These are phyloP conservation scores for Phlyctochytrium bullatum DNA, from an alignment of 192 early-diverging fungal genomes.

Conservation along the genomic window DNA sequence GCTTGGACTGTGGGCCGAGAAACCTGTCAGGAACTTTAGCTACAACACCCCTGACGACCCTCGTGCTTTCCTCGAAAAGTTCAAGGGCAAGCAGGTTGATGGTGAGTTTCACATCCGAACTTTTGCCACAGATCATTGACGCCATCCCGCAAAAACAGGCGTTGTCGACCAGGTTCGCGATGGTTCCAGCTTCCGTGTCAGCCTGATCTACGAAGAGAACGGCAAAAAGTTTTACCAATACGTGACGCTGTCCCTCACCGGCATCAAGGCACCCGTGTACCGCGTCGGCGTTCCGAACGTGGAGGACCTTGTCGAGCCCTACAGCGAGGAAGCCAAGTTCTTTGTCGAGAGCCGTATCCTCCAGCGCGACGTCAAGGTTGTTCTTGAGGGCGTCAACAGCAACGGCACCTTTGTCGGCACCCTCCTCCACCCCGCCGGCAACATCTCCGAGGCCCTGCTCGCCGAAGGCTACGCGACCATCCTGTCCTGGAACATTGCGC, in stretches of 20 bases:
- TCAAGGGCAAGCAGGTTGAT: slow-evolving; percentile 78
- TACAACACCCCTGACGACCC: slow-evolving; percentile 49
- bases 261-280: slow-evolving; percentile 80
- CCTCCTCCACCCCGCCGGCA: slow-evolving; percentile 80
- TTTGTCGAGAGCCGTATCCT: slow-evolving; percentile 89
- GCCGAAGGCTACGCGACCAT: slow-evolving; percentile 78
- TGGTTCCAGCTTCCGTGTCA: slow-evolving; percentile 77
- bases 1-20: slow-evolving; percentile 76
- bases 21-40: slow-evolving; percentile 19
- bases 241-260: slow-evolving; percentile 75
- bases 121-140: slow-evolving; percentile 5
- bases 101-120: slow-evolving; percentile 44
- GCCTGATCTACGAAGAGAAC: slow-evolving; percentile 57
- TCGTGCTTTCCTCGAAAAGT: slow-evolving; percentile 67
- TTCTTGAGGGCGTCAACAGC: slow-evolving; percentile 73
- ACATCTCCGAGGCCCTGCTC: slow-evolving; percentile 87
- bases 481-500: slow-evolving; percentile 79
- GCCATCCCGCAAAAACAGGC: slow-evolving; percentile 39
- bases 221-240: slow-evolving; percentile 55
- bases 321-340: slow-evolving; percentile 88
- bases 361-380: slow-evolving; percentile 85
- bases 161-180: slow-evolving; percentile 96
- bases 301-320: slow-evolving; percentile 79
- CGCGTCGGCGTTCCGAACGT: slow-evolving; percentile 71
- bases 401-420: slow-evolving; percentile 74